Evolutionary conservation across 2,329 filamentous ascomycete species (phyloP), one percentile per base, ranked within the genome.

Genomic region (Xylaria sp.): DNA sequence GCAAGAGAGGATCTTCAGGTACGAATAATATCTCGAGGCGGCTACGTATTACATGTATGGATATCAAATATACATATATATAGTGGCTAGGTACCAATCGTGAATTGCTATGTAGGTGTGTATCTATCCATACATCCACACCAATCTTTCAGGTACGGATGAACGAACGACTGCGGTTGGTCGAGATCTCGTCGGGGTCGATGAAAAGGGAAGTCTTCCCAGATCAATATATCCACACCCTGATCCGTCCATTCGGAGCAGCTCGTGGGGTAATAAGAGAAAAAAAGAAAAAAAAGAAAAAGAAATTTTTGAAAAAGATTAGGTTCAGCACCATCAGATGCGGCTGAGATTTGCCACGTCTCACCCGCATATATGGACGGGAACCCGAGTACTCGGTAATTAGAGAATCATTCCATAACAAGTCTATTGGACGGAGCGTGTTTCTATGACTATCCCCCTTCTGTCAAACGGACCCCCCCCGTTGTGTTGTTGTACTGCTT

Each of bases 351-450:
- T 34, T 34, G 16, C 29, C 9, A 7, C 29, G 16, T 7, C 29
- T 34, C 29, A 34, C 29, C 16, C 6, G 16, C 11, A 34, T 13
- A n/a, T n/a, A n/a, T n/a, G n/a, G n/a, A n/a, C n/a, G n/a, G n/a
- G 29, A 13, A 34, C 29, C 29, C 29, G 9, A 34, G 29, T 13
- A 13, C 8, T 34, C 29, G 29, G 29, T 7, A 34, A 34, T 6
- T 34, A 34, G 16, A 13, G 9, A 34, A 13, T 34, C 29, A 21
- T 49, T 49, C 40, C 49, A 48, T 53, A 56, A 49, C 50, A 50
- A 52, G 56, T 53, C 46, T 59, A 59, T 56, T 56, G 56, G 56
- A 59, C 48, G 49, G 50, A 47, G 40, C 50, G 46, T 49, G 49
- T 55, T 48, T 54, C 29, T 13, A 26, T 26, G 24, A 39, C 29